Evolutionary conservation across 805 yeast genomes (phyloP).

Genomic region (Lachancea quebecensis): DNA sequence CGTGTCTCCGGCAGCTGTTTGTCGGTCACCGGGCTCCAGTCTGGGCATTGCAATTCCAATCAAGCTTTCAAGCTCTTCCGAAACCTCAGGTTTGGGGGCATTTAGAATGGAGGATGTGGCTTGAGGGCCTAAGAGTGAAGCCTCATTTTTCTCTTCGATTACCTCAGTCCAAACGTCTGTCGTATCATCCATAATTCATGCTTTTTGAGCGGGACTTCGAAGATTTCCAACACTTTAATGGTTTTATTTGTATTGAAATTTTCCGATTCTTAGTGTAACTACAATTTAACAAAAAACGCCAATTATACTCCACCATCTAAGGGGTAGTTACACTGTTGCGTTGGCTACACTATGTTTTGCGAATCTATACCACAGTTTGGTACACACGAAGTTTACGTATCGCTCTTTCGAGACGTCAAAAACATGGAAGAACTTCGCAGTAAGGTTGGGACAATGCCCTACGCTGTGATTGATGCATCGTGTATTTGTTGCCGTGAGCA

Average conservation of each 20-base stretch:
- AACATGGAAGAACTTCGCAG: slow-evolving; percentile 37
- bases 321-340: too few relatives aligned
- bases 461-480: slow-evolving; percentile 57
- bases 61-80: background rate
- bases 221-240: too few relatives aligned
- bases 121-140: background rate
- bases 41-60: slow-evolving; percentile 7
- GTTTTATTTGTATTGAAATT: too few relatives aligned
- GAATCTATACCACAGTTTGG: slow-evolving; percentile 43
- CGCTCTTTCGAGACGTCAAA: slow-evolving; percentile 41
- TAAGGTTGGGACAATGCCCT: slow-evolving; percentile 46
- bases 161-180: slow-evolving; percentile 1
- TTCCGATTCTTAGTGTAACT: too few relatives aligned
- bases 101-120: background rate
- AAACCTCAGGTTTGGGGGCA: background rate
- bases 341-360: slow-evolving; percentile 1
- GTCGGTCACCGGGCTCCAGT: background rate
- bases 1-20: background rate
- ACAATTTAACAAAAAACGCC: too few relatives aligned
- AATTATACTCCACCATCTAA: too few relatives aligned
- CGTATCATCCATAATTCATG: slow-evolving; percentile 5
- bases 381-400: slow-evolving; percentile 32
- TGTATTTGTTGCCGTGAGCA: slow-evolving; percentile 57
- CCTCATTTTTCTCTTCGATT: background rate
- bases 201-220: background rate